Percentiles rank a stretch among this genome's conserved stretches.
These are phyloP conservation scores for Tetragonia tetragonoides DNA, from an alignment of 148 eudicot genomes.

Conservation along the genomic window DNA sequence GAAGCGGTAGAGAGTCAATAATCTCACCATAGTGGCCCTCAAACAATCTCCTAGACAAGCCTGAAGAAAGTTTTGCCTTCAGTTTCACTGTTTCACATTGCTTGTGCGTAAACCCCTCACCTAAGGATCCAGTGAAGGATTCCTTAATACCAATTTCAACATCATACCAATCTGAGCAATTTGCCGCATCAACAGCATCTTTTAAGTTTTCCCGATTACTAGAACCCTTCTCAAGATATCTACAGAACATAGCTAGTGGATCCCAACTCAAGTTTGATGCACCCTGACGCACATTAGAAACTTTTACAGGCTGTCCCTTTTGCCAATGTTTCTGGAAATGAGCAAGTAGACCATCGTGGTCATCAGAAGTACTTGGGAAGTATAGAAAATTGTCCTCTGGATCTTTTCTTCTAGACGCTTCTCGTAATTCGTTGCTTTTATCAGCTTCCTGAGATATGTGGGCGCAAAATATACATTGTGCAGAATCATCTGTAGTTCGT, in stretches of 20 bases:
- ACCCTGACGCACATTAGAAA: conserved; percentile 51
- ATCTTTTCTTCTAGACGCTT: conserved; percentile 47
- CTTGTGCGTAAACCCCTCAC: conserved; percentile 43
- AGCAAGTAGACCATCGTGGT: conserved; percentile 41
- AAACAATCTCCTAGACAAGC: conserved; percentile 51
- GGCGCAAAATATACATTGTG: conserved; percentile 46
- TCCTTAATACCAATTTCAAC: conserved; percentile 59
- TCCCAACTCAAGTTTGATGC: conserved; percentile 57
- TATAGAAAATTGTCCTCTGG: conserved; percentile 59
- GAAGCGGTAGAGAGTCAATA: conserved; percentile 61
- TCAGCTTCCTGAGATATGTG: conserved; percentile 24
- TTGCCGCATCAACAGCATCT: conserved; percentile 33
- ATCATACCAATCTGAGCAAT: conserved; percentile 73
- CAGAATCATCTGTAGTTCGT: conserved; percentile 38
- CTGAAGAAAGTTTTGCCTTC: conserved; percentile 60
- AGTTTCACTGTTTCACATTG: conserved; percentile 53
- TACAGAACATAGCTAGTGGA: conserved; percentile 63
- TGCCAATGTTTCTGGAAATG: conserved; percentile 92
- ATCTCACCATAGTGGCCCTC: conserved; percentile 56
- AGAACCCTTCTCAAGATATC: conserved; percentile 53
- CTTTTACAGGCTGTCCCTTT: conserved; percentile 78
- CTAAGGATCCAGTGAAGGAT: conserved; percentile 53
- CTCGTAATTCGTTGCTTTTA: conserved; percentile 35
- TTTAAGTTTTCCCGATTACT: conserved; percentile 37
- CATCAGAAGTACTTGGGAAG: conserved; percentile 49